phyloP scores from a whole-genome alignment of 257 asterid species.

The Solanum appendiculatum region DNA sequence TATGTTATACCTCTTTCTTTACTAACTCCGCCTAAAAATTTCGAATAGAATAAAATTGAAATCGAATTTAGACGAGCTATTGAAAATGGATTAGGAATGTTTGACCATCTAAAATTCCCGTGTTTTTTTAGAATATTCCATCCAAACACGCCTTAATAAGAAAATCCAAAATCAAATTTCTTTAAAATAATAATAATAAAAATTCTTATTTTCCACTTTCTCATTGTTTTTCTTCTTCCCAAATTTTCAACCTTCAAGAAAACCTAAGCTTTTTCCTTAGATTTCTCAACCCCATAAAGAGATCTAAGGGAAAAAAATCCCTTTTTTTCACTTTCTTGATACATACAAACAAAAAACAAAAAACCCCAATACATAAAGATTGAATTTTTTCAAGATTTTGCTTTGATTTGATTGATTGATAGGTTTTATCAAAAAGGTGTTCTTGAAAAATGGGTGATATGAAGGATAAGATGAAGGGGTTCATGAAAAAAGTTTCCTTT shows the following conservation, averaged over 20 bases:
- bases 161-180: background rate
- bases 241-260: background rate
- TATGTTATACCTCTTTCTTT: background rate
- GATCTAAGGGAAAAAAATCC: background rate
- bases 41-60: no score
- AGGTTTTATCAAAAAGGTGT: background rate
- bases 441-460: constrained; percentile 58
- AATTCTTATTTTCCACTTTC: background rate
- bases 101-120: background rate
- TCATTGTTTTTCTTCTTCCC: background rate
- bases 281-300: background rate
- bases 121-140: background rate
- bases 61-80: no score
- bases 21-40: no score
- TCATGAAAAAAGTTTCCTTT: constrained; percentile 79
- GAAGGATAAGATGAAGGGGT: constrained; percentile 81
- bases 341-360: background rate
- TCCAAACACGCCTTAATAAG: background rate
- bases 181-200: background rate
- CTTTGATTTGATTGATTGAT: background rate
- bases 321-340: background rate
- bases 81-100: no score
- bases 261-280: background rate
- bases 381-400: background rate
- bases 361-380: background rate